Percentiles rank a stretch among this genome's conserved stretches.
Conservation (phyloP, 169 alveolate genomes). For the Cryptosporidium meleagridis region DNA sequence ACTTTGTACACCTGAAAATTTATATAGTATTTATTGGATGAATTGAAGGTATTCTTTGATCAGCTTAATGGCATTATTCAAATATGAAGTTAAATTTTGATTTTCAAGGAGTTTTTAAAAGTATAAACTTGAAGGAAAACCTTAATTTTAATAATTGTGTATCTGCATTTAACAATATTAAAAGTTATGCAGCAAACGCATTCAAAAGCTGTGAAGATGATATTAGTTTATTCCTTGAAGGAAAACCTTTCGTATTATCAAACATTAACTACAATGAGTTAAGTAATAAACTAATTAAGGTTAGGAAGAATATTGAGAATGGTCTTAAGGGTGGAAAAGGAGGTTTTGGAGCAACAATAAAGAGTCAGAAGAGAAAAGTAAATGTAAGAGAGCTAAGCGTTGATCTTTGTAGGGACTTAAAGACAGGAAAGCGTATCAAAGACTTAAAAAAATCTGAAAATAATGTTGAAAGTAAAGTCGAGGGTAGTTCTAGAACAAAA, state of each 20-base stretch:
- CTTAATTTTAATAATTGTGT: not conserved
- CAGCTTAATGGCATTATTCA: not conserved
- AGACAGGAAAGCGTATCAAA: conserved; percentile 49
- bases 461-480: not conserved
- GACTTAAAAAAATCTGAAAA: conserved; percentile 14
- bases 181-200: conserved; percentile 29
- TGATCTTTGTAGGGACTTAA: conserved; percentile 44
- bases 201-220: conserved; percentile 52
- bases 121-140: conserved; percentile 26
- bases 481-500: not conserved
- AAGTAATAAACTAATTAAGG: conserved; percentile 20
- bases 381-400: conserved; percentile 26
- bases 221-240: conserved; percentile 36
- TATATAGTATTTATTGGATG: not conserved
- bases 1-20: not conserved
- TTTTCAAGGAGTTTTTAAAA: conserved; percentile 57
- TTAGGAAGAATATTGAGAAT: conserved; percentile 27
- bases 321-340: conserved; percentile 73
- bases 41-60: not conserved
- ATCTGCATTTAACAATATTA: conserved; percentile 25
- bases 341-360: conserved; percentile 73
- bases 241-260: conserved; percentile 46
- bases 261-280: conserved; percentile 26
- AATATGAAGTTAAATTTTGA: conserved; percentile 59
- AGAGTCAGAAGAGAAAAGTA: conserved; percentile 56